A percentile compares a stretch with the other conserved stretches of the same genome.
Conservation (phyloP, 2,329 filamentous ascomycete genomes). For the Cordyceps cateniannulata region DNA sequence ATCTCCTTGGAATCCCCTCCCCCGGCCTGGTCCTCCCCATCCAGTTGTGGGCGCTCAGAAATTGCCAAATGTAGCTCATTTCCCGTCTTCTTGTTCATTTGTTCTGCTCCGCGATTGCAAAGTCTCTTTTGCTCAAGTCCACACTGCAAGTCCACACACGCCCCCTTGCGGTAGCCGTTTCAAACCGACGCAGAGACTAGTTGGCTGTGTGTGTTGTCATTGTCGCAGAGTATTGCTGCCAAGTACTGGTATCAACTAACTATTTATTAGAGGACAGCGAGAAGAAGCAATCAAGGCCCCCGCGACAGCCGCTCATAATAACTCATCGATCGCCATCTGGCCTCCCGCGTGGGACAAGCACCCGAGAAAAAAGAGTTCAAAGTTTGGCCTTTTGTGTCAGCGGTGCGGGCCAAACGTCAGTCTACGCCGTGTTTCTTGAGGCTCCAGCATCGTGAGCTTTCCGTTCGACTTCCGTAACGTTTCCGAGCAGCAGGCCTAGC, state of each 20-base stretch:
- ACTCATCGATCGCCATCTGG: neutral
- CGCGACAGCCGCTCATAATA: neutral
- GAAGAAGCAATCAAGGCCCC: too few relatives aligned
- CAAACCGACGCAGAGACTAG: neutral
- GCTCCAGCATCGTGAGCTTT: neutral
- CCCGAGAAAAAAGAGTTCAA: neutral
- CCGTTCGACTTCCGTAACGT: neutral
- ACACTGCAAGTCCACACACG: neutral
- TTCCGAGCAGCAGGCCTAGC: neutral
- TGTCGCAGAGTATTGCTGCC: neutral
- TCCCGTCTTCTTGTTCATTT: neutral
- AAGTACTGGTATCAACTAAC: too few relatives aligned
- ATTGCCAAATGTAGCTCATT: slow-evolving; percentile 2
- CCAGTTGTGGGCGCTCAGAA: neutral
- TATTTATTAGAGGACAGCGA: too few relatives aligned
- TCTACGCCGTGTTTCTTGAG: neutral
- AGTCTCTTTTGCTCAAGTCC: neutral
- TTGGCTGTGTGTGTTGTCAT: neutral
- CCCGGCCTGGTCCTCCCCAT: slow-evolving; percentile 3
- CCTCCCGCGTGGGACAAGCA: neutral
- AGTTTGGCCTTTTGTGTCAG: neutral
- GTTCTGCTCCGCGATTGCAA: neutral
- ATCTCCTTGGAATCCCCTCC: neutral
- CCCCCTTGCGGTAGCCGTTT: neutral
- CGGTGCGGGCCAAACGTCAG: too few relatives aligned